These are phyloP conservation scores for Orbilia brochopaga DNA, from an alignment of 2,329 filamentous ascomycete genomes.

Conservation along the genomic window DNA sequence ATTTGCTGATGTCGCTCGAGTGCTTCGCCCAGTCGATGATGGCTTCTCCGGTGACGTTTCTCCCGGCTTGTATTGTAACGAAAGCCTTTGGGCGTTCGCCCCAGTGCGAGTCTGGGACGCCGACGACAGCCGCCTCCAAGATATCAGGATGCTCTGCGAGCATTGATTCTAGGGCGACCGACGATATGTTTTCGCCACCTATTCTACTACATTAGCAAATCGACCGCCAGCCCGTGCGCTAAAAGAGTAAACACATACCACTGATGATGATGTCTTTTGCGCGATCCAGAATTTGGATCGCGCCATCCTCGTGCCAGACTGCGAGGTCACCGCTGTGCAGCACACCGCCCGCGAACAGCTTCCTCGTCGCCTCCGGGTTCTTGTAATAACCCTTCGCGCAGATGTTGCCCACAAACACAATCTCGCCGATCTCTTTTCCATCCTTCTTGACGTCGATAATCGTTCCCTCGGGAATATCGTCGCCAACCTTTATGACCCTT, in stretches of 20 bases:
- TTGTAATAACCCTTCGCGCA: conserved; percentile 92
- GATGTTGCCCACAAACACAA: conserved; percentile 80
- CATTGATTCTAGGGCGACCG: conserved; percentile 88
- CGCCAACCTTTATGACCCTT: conserved; percentile 75
- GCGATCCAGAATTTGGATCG: conserved; percentile 87
- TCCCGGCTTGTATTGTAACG: conserved; percentile 77
- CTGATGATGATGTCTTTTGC: conserved; percentile 99
- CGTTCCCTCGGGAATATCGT: conserved; percentile 64
- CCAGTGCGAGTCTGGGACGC: conserved; percentile 87
- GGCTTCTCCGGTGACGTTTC: conserved; percentile 67
- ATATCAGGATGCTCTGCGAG: conserved; percentile 85
- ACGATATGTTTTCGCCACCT: conserved; percentile 97
- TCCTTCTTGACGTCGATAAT: conserved; percentile 72
- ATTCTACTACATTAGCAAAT: conserved; percentile 18
- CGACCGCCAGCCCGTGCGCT: background rate
- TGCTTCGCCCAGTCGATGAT: conserved; percentile 86
- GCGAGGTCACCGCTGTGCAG: conserved; percentile 90
- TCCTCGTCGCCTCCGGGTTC: conserved; percentile 80
- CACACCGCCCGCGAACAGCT: conserved; percentile 84
- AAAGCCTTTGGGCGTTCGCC: conserved; percentile 96
- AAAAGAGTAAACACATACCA: conserved; percentile 63
- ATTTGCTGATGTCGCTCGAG: conserved; percentile 80
- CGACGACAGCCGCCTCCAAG: conserved; percentile 88
- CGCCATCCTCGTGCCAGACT: conserved; percentile 89
- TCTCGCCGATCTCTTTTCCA: conserved; percentile 78